phyloP scores from a whole-genome alignment of 2,329 filamentous ascomycete genomes.

The Chaetomiaceae sp. region DNA sequence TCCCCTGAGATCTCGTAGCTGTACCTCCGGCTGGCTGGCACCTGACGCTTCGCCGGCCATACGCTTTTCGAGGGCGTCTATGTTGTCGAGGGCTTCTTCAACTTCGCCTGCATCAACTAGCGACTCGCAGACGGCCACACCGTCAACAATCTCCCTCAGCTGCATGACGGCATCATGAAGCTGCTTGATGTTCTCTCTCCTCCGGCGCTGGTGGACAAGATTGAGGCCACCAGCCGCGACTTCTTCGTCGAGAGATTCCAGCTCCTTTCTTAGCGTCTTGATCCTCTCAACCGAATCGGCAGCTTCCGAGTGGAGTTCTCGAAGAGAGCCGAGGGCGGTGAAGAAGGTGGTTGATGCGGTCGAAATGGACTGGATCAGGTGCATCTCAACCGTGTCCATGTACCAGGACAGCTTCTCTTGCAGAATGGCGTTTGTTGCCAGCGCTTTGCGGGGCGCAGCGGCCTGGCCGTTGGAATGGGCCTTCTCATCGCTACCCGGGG shows the following conservation, averaged over 20 bases:
- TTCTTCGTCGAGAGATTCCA: conserved; percentile 76
- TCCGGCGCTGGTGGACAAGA: conserved; percentile 75
- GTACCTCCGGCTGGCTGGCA: conserved; percentile 32
- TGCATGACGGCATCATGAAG: conserved; percentile 80
- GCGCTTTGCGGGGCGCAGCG: conserved; percentile 68
- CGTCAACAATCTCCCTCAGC: conserved; percentile 70
- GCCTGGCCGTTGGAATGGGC: conserved; percentile 52
- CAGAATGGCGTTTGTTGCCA: conserved; percentile 93
- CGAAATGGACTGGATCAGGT: conserved; percentile 93
- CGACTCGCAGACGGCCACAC: conserved; percentile 70
- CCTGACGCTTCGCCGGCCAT: conserved; percentile 61
- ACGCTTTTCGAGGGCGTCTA: conserved; percentile 73
- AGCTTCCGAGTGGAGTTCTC: conserved; percentile 87
- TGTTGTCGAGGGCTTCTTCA: conserved; percentile 70
- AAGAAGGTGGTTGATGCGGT: conserved; percentile 96
- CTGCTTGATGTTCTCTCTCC: conserved; percentile 78
- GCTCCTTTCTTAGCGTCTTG: conserved; percentile 70
- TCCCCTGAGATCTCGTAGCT: conserved; percentile 64
- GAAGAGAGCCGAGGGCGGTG: conserved; percentile 82
- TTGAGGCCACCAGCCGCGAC: conserved; percentile 81
- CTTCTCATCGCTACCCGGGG: conserved; percentile 52
- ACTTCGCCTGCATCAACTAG: conserved; percentile 80
- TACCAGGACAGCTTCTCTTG: conserved; percentile 99
- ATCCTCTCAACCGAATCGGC: conserved; percentile 87
- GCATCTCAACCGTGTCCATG: conserved; percentile 98